Conservation (phyloP, 352 stramenopile genomes). For the Elongisporangium anandrum region DNA sequence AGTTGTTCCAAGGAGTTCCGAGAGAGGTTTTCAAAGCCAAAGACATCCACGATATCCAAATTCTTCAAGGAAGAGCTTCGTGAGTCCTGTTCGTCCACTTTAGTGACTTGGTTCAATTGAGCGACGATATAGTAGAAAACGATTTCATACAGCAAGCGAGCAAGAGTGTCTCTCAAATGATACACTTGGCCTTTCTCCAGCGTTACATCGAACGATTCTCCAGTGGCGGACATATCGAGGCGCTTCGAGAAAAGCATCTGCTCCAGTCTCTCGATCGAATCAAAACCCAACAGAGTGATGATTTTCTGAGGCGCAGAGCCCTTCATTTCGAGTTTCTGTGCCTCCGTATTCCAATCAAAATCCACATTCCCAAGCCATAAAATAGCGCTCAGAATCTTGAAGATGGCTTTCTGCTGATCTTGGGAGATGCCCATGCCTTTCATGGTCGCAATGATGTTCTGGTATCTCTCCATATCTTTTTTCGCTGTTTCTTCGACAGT, state of each 20-base stretch:
- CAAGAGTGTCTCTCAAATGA: conserved; percentile 49
- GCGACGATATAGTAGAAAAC: conserved; percentile 41
- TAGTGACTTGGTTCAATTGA: conserved; percentile 43
- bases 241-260: conserved; percentile 45
- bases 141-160: conserved; percentile 51
- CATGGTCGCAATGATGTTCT: conserved; percentile 49
- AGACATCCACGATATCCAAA: conserved; percentile 53
- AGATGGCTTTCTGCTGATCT: conserved; percentile 43
- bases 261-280: conserved; percentile 19
- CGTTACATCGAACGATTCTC: conserved; percentile 47
- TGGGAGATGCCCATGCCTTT: conserved; percentile 32
- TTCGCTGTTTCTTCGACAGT: conserved; percentile 31
- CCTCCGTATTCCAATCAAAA: conserved; percentile 21
- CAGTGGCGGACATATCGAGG: conserved; percentile 37
- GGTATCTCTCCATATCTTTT: conserved; percentile 61
- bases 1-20: conserved; percentile 74
- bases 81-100: conserved; percentile 7
- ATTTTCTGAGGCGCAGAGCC: conserved; percentile 15
- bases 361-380: conserved; percentile 71
- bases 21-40: conserved; percentile 69
- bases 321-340: neutral
- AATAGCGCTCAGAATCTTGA: conserved; percentile 58
- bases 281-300: conserved; percentile 29
- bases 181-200: conserved; percentile 41
- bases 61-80: neutral